Evolutionary conservation across 495 filamentous ascomycete species (phyloP), one percentile per base, ranked within the genome.

Genomic region (Talaromyces wortmannii): DNA sequence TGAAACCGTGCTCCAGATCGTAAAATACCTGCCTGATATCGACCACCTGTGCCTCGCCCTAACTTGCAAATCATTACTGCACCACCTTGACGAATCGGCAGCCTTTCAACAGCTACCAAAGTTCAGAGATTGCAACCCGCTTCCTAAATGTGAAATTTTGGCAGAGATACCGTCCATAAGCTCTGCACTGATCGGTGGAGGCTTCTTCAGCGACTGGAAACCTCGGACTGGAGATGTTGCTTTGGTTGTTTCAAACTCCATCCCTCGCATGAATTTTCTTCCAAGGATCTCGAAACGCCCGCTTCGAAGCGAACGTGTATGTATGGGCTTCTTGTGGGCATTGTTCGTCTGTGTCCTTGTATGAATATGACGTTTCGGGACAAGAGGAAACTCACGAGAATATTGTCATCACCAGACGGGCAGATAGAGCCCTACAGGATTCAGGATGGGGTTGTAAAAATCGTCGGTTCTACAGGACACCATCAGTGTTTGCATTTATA

Each of bases 341-440:
- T 51, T 51, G 7, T 51, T 31, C 48, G 31, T 51, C 48, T 51
- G 33, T 51, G 48, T 51, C 48, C 48, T 31, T 51, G 48, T 16
- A 51, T 51, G 15, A 30, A 29, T 31, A 51, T 51, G 48, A 51
- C 48, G 10, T 51, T 51, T 51, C 48, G 48, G 29, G 48, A 51
- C 32, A 51, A 51, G 17, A 51, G 12, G 33, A 51, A 51, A 17
- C 31, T 51, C 16, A 32, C 33, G 49, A 51, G 17, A 51, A 51
- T 30, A 17, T 23, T 51, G 12, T 33, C 33, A 16, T 51, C 49
- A 30, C 49, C 3, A 40, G 36, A 40, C n/a, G 12, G 13, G 6
- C 49, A 36, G 15, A 30, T 32, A 51, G 30, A 51, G 31, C 17
- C 29, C 33, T 13, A 40, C 49, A 51, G 49, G 49, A 30, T 51